Conservation (phyloP, 2,329 filamentous ascomycete species). For the Dichotomopilus funicola region DNA sequence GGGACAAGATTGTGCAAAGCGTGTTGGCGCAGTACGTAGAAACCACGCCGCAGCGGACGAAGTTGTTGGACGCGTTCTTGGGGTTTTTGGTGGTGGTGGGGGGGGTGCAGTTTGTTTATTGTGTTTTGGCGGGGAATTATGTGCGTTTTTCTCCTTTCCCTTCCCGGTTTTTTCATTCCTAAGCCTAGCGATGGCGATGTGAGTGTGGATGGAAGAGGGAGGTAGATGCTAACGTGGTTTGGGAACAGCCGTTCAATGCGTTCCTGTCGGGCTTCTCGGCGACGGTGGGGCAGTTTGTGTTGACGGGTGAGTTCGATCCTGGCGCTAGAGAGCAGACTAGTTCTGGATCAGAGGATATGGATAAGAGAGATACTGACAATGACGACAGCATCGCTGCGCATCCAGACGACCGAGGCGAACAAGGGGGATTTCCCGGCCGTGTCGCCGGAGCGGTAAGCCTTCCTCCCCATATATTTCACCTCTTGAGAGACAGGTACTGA, state of each 20-base stretch:
- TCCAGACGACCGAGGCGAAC: constrained; percentile 84
- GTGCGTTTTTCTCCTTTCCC: constrained; percentile 49
- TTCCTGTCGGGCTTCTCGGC: constrained; percentile 93
- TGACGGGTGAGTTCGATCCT: constrained; percentile 60
- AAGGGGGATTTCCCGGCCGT: constrained; percentile 68
- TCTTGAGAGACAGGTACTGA: neutral
- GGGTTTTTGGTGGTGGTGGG: constrained; percentile 78
- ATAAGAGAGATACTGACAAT: neutral
- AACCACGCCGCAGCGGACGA: constrained; percentile 80
- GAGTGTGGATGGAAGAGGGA: too few relatives aligned
- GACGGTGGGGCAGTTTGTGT: constrained; percentile 93
- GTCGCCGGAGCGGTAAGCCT: constrained; percentile 67
- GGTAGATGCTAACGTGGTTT: neutral
- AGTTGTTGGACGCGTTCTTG: constrained; percentile 89
- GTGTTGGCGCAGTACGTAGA: constrained; percentile 73
- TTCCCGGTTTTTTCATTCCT: too few relatives aligned
- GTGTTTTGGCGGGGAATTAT: constrained; percentile 85
- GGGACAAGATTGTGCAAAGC: constrained; percentile 57
- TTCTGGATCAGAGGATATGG: neutral
- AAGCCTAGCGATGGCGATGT: too few relatives aligned
- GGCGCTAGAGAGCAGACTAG: neutral
- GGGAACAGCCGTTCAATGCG: constrained; percentile 86
- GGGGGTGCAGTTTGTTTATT: constrained; percentile 89
- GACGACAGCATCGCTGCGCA: constrained; percentile 62
- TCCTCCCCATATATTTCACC: neutral